A percentile compares a stretch with the other conserved stretches of the same genome.
These are phyloP conservation scores for Durotheca rogersii DNA, from an alignment of 495 filamentous ascomycete species.

Conservation along the genomic window DNA sequence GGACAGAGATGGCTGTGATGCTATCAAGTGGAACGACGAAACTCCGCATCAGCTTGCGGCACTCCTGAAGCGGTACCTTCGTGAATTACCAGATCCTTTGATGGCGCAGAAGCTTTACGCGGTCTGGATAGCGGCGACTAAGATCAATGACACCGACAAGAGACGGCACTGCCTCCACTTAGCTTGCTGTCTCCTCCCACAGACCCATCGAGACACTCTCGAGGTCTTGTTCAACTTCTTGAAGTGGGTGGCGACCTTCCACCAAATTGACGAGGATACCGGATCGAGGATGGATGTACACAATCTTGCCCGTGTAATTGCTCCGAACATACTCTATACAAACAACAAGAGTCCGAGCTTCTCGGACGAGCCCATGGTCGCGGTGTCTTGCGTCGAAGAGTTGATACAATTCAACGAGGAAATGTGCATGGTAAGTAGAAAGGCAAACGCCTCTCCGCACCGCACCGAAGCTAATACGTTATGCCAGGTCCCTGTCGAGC, in stretches of 20 bases:
- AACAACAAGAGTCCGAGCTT: slow-evolving; percentile 61
- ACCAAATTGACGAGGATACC: slow-evolving; percentile 85
- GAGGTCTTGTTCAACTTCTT: slow-evolving; percentile 94
- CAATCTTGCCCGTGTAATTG: slow-evolving; percentile 97
- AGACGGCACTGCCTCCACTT: slow-evolving; percentile 84
- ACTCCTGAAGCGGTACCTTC: slow-evolving; percentile 90
- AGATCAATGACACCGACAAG: slow-evolving; percentile 82
- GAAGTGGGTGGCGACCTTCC: slow-evolving; percentile 98
- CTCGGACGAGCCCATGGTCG: slow-evolving; percentile 82
- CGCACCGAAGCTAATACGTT: slow-evolving; percentile 26
- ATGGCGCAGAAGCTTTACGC: slow-evolving; percentile 93
- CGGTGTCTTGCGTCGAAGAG: slow-evolving; percentile 86
- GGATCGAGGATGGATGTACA: slow-evolving; percentile 99
- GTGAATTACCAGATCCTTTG: slow-evolving; percentile 91
- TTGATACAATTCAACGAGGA: slow-evolving; percentile 90
- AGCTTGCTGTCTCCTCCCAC: slow-evolving; percentile 90
- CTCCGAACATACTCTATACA: slow-evolving; percentile 89
- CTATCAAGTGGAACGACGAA: slow-evolving; percentile 79
- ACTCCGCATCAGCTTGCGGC: slow-evolving; percentile 92
- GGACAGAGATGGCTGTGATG: slow-evolving; percentile 75
- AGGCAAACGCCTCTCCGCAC: background rate
- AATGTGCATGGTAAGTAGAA: slow-evolving; percentile 85
- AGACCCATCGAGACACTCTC: slow-evolving; percentile 87
- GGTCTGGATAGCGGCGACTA: slow-evolving; percentile 86
- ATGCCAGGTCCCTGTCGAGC: slow-evolving; percentile 82